Evolutionary conservation across 305 asterid species (phyloP).

Genomic region (Rubia peregrina): DNA sequence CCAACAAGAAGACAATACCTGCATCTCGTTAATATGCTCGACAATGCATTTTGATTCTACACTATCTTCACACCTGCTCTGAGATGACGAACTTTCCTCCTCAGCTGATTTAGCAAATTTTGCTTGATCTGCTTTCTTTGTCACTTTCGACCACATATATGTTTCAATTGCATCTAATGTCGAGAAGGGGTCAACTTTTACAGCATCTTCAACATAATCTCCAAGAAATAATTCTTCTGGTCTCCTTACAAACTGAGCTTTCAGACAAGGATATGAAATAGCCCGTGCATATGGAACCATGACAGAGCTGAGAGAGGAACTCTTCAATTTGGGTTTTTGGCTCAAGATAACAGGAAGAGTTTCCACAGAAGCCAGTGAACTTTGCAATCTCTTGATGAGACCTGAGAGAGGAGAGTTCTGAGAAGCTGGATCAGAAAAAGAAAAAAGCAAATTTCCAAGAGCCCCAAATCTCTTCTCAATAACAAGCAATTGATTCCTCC

Average conservation of each 20-base stretch:
- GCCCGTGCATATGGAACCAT: conserved; percentile 67
- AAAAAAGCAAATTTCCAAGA: conserved; percentile 57
- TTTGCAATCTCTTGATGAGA: conserved; percentile 50
- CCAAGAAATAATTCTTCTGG: conserved; percentile 41
- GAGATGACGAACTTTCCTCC: conserved; percentile 38
- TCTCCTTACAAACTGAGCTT: conserved; percentile 67
- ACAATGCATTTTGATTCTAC: conserved; percentile 27
- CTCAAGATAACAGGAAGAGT: conserved; percentile 62
- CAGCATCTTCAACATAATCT: conserved; percentile 51
- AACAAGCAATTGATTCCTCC: conserved; percentile 20
- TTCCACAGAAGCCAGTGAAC: conserved; percentile 80
- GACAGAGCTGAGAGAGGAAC: conserved; percentile 38
- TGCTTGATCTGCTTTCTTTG: conserved; percentile 28
- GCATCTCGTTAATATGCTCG: conserved; percentile 31
- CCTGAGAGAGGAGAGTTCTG: conserved; percentile 42
- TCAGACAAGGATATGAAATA: conserved; percentile 73
- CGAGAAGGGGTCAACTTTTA: conserved; percentile 78
- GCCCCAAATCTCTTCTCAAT: conserved; percentile 65
- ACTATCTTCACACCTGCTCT: conserved; percentile 31
- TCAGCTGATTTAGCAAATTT: conserved; percentile 28
- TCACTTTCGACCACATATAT: conserved; percentile 62
- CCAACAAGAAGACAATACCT: conserved; percentile 27
- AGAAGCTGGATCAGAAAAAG: conserved; percentile 30
- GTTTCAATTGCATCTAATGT: conserved; percentile 58
- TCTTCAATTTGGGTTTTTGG: conserved; percentile 42